Evolutionary conservation across 2,329 filamentous ascomycete genomes (phyloP), one percentile per base, ranked within the genome.

Genomic region (Paecilomyces fulvus): DNA sequence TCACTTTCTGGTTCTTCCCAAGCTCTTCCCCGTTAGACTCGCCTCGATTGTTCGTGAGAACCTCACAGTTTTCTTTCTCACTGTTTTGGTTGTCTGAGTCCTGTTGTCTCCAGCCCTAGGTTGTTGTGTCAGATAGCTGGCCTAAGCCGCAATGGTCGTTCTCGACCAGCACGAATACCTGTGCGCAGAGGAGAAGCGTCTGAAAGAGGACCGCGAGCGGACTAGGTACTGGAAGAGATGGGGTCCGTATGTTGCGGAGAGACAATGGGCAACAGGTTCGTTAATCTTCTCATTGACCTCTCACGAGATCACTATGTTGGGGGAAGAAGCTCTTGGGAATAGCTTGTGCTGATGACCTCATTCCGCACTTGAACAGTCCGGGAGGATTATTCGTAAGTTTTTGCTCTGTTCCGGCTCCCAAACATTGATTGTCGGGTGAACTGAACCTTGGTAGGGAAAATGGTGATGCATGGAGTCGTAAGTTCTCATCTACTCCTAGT

Each of bases 141-240:
- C 48, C 10, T 20, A 49, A 49, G 48, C 20, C 52, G 50, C 58
- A 61, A 97, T 97, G 92, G 92, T 96, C 70, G 82, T 95, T 68
- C 87, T 94, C 70, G 90, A 95, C 74, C 85, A 87, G 69, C 85
- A 94, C 75, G 89, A 94, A 70, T 92, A 90, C 74, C 82, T 92
- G 70, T 91, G 88, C 59, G 86, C 89, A 73, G 92, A 97, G 77
- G 92, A 97, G 80, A 88, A 88, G 73, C 87, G 94, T 52, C 82
- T 97, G 64, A 87, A 88, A 69, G 85, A 96, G 69, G 92, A 97
- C 74, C 84, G 86, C 58, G 84, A 92, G 62, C 86, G 87, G 61
- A 83, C 77, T 62, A 92, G 90, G 73, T 97, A 97, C 79, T 97
- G 92, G 92, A 97, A 97, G 83, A 90, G 88, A 84, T 96, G 92